Percentiles rank a stretch among this genome's conserved stretches.
Conservation (phyloP, 1,284 basidiomycete genomes). For the Neolentinus lepideus region DNA sequence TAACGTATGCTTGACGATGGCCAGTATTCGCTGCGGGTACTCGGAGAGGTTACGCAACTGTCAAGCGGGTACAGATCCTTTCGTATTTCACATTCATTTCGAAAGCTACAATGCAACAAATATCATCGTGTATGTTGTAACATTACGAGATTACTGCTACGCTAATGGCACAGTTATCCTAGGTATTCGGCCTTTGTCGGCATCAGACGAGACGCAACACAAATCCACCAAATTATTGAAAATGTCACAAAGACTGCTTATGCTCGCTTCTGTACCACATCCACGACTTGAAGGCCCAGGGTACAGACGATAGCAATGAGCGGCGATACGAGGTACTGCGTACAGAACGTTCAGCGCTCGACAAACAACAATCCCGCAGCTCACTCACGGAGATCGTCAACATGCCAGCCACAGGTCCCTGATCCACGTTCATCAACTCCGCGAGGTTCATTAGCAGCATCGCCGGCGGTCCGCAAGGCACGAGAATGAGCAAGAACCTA, state of each 20-base stretch:
- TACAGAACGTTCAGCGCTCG: background rate
- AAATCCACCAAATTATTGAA: background rate
- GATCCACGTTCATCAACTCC: constrained; percentile 21
- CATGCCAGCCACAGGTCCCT: constrained; percentile 23
- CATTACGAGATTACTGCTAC: no score
- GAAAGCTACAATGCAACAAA: no score
- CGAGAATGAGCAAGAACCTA: constrained; percentile 24
- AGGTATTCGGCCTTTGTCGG: no score
- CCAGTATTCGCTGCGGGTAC: no score
- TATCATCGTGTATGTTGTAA: no score
- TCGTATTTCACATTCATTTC: no score
- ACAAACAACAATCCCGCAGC: background rate
- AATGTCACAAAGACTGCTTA: no score
- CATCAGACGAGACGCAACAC: background rate
- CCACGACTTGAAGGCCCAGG: constrained; percentile 18
- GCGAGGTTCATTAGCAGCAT: constrained; percentile 25
- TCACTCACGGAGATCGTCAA: constrained; percentile 21
- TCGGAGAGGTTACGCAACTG: no score
- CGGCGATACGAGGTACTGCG: constrained; percentile 22
- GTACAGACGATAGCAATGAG: constrained; percentile 22
- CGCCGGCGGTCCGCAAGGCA: constrained; percentile 23
- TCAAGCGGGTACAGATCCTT: no score
- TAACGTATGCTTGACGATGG: no score
- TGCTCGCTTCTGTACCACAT: background rate
- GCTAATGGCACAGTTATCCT: no score